Evolutionary conservation across 306 rosid genomes (phyloP), one percentile per base, ranked within the genome.

Genomic region (Cucurbita pepo): DNA sequence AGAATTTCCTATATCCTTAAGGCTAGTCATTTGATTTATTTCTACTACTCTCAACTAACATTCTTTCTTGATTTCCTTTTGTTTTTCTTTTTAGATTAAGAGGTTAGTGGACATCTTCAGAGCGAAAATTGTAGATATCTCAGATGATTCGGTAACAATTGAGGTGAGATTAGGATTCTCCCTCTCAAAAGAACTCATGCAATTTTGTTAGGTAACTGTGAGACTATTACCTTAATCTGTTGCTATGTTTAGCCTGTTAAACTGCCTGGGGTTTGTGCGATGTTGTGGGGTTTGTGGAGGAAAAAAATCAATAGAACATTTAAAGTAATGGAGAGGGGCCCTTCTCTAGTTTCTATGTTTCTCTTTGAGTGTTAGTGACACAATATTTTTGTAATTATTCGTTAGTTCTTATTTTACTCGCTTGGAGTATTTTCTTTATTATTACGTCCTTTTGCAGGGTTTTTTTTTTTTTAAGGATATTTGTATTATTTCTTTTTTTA

Each of bases 61-160:
- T 12, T 65, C 38, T 65, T 64, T 43, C 18, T 11, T 44, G 54
- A 19, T 41, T 44, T 65, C 2, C 0, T 11, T 65, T 11, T 65
- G 37, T 19, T 41, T 65, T 19, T 16, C 13, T 2, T 21, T 65
- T 72, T 81, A 85, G 89, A 85, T 85, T 52, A 80, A 80, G 86
- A 82, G 89, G 86, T 64, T 85, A 75, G 89, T 82, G 74, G 89
- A 82, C 61, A 76, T 85, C 77, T 85, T 82, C 81, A 78, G 89
- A 54, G 86, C 80, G 43, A 85, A 63, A 75, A 80, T 82, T 73
- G 86, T 85, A 53, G 89, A 85, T 81, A 82, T 60, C 74, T 80
- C 89, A 2, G 86, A 85, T 30, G 71, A 74, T 5, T 73, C 86
- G 3, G 72, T 85, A 53, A 85, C 89, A 30, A 70, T 85, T 64